Evolutionary conservation across 768 basidiomycete genomes (phyloP).

Genomic region (Cystofilobasidium ferigula): DNA sequence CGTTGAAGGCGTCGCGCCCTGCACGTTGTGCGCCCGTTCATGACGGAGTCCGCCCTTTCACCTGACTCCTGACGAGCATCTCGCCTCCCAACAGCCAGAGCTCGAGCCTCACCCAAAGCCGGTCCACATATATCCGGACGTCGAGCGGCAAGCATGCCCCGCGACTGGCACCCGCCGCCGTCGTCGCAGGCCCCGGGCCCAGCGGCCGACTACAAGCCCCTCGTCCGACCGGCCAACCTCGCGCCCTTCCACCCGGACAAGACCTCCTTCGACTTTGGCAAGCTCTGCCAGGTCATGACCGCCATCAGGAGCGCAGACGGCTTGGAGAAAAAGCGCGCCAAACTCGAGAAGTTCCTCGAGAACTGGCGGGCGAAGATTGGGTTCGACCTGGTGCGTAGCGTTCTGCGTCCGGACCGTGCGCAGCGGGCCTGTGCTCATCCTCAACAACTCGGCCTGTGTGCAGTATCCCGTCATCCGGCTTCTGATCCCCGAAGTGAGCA

Average conservation of each 20-base stretch:
- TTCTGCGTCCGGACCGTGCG: not conserved
- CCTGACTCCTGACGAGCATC: too few species aligned
- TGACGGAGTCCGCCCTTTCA: too few species aligned
- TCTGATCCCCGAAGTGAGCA: slow-evolving; percentile 70
- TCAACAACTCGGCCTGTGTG: not conserved
- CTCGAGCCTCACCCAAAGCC: too few species aligned
- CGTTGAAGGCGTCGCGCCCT: too few species aligned
- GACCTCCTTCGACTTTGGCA: slow-evolving; percentile 35
- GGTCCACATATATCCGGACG: too few species aligned
- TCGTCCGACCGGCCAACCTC: slow-evolving; percentile 28
- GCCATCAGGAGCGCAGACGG: slow-evolving; percentile 61
- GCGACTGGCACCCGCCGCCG: not conserved
- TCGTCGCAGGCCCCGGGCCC: not conserved
- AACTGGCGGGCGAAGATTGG: slow-evolving; percentile 75
- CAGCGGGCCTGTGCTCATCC: not conserved
- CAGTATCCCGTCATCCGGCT: slow-evolving; percentile 76
- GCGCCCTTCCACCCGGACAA: slow-evolving; percentile 29
- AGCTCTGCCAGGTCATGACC: slow-evolving; percentile 50
- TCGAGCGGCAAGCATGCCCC: not conserved
- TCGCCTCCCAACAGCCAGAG: too few species aligned
- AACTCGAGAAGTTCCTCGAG: slow-evolving; percentile 69
- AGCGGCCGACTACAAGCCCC: not conserved
- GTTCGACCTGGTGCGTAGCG: slow-evolving; percentile 47
- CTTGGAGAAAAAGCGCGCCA: slow-evolving; percentile 58
- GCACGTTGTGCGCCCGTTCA: too few species aligned